A percentile compares a stretch with the other conserved stretches of the same genome.
Evolutionary conservation across 2,329 filamentous ascomycete species (phyloP).

Genomic region (Clonostachys rhizophaga): DNA sequence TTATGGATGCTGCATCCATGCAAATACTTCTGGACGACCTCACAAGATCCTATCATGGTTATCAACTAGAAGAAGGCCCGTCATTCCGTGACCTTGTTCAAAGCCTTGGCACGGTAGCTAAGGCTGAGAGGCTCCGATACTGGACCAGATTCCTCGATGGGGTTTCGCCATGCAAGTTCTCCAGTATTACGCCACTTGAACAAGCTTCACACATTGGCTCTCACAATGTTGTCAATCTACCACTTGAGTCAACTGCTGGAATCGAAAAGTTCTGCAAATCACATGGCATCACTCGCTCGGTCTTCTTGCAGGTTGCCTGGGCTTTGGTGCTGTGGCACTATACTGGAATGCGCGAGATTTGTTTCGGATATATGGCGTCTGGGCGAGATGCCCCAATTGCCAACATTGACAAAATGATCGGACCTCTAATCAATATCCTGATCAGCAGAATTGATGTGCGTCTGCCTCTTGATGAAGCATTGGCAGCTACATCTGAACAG

Average conservation of each 20-base stretch:
- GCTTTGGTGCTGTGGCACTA: conserved; percentile 41
- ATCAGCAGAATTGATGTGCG: conserved; percentile 36
- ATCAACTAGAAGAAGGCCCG: conserved; percentile 1
- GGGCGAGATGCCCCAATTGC: conserved; percentile 47
- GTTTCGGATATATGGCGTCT: conserved; percentile 48
- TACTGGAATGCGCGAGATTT: conserved; percentile 38
- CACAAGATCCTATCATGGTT: conserved; percentile 13
- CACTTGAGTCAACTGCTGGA: neutral
- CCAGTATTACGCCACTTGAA: neutral
- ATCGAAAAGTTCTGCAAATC: conserved; percentile 1
- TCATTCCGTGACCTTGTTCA: conserved; percentile 11
- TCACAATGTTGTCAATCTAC: conserved; percentile 4
- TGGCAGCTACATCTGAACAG: conserved; percentile 13
- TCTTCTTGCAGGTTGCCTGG: conserved; percentile 46
- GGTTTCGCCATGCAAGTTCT: conserved; percentile 1
- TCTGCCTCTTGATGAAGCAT: neutral
- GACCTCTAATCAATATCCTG: conserved; percentile 51
- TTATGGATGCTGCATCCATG: conserved; percentile 24
- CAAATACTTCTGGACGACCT: conserved; percentile 20
- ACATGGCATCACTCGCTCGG: conserved; percentile 37
- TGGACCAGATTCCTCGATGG: conserved; percentile 7
- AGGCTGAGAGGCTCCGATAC: conserved; percentile 7
- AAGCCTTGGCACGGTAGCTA: conserved; percentile 4
- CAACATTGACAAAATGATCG: conserved; percentile 40
- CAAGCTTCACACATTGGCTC: neutral